Evolutionary conservation across 1,284 basidiomycete genomes (phyloP), one percentile per base, ranked within the genome.

Genomic region (Sporisorium exsertum): DNA sequence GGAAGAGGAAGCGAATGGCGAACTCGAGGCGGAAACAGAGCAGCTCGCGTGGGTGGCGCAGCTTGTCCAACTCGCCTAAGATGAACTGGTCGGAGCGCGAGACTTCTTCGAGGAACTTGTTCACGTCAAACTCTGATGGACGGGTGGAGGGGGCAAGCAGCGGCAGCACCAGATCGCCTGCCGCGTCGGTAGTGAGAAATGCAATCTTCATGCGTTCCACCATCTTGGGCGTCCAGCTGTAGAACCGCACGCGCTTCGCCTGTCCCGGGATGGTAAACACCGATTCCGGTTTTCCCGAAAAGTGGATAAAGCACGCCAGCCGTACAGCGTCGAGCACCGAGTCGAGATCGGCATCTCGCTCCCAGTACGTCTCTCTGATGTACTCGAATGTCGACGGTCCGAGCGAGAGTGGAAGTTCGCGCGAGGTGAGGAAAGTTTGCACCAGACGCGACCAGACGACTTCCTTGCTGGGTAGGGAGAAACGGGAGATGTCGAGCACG

Each of bases 321-420:
- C 69, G 72, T 0, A 81, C 63, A 2, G 64, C 66, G n/a, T 81
- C 78, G 13, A 76, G 63, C 0, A 77, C 57, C 18, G 67, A 63
- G 16, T 81, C 80, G 16, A 71, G 70, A 35, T 75, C 72, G 12
- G 80, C 66, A 35, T 79, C 72, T 15, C 64, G 52, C 51, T 81
- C 78, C 80, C 80, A 81, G 52, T 67, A 81, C 3, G 76, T 63
- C 42, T 78, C 70, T 1, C 78, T 67, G 12, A 81, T 61, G 46
- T 75, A 72, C 37, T 79, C 78, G 42, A 80, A 74, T 0, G 78
- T 67, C 0, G 72, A 74, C 22, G 75, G 75, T 4, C 80, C 80
- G 2, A 81, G 56, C 6, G 72, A 72, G 12, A 81, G 40, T 1
- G 64, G 68, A 1, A 75, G 53, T 2, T 53, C 27, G 12, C 73